Evolutionary conservation across 2,329 filamentous ascomycete genomes (phyloP).

Genomic region (Penicillium paneum): DNA sequence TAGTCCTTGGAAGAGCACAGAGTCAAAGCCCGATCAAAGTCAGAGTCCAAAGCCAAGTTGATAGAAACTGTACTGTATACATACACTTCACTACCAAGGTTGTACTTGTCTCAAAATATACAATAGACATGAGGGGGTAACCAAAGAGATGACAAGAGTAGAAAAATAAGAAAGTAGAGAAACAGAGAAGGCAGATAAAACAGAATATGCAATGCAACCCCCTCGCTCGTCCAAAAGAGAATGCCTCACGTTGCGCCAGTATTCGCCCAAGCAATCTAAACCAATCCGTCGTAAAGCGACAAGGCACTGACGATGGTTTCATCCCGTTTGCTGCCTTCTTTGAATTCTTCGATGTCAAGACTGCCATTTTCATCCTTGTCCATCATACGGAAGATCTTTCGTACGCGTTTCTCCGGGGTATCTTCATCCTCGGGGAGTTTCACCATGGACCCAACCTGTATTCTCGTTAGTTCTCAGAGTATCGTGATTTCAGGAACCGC

Average conservation of each 20-base stretch:
- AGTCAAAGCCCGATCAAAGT: neutral
- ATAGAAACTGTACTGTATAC: neutral
- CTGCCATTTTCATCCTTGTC: constrained; percentile 99
- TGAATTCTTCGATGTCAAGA: constrained; percentile 96
- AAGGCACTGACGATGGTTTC: constrained; percentile 97
- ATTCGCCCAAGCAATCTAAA: constrained; percentile 51
- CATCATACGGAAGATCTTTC: constrained; percentile 99
- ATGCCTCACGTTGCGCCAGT: constrained; percentile 19
- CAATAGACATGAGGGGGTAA: constrained; percentile 6
- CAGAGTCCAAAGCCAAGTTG: neutral
- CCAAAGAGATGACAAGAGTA: neutral
- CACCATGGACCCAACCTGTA: constrained; percentile 94
- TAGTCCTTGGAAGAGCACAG: neutral
- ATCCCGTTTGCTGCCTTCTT: constrained; percentile 97
- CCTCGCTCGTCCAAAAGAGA: constrained; percentile 6
- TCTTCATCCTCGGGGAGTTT: constrained; percentile 98
- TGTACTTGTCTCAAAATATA: constrained; percentile 9
- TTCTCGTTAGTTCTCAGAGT: constrained; percentile 7
- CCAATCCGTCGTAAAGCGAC: constrained; percentile 92
- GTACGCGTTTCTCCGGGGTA: constrained; percentile 95
- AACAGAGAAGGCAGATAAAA: neutral
- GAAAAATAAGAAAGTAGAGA: neutral
- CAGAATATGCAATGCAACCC: constrained; percentile 5
- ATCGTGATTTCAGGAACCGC: neutral
- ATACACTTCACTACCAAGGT: constrained; percentile 1